Percentiles rank a stretch among this genome's conserved stretches.
phyloP scores from a whole-genome alignment of 768 basidiomycete species.

The Lactifluus echinatus region DNA sequence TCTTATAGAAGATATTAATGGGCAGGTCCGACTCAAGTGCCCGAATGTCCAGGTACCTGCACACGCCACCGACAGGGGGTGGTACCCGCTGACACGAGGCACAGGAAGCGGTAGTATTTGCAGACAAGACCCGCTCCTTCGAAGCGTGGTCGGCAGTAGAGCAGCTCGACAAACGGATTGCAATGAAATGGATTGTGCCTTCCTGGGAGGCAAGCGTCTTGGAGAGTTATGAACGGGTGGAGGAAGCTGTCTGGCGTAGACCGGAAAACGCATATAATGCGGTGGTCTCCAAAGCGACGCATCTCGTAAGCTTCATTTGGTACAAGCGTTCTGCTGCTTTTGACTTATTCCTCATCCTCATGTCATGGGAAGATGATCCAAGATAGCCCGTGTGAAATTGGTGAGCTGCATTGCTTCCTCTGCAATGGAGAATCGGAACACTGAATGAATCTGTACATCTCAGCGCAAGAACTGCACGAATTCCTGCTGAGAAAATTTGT shows the following conservation, averaged over 20 bases:
- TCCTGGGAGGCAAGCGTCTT: constrained; percentile 27
- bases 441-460: background rate
- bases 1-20: constrained; percentile 32
- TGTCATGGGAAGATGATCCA: constrained; percentile 9
- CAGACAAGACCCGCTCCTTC: constrained; percentile 32
- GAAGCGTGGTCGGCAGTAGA: constrained; percentile 32
- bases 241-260: constrained; percentile 28
- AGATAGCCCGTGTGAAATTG: constrained; percentile 18
- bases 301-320: constrained; percentile 23
- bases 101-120: constrained; percentile 52
- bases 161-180: constrained; percentile 40
- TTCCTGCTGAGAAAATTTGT: constrained; percentile 2
- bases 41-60: constrained; percentile 38
- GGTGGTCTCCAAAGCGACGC: constrained; percentile 25
- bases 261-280: constrained; percentile 29
- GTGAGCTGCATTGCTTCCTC: constrained; percentile 6
- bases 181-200: constrained; percentile 49
- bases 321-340: background rate
- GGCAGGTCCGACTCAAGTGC: constrained; percentile 54
- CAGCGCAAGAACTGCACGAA: constrained; percentile 16
- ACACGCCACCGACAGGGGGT: background rate
- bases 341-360: background rate
- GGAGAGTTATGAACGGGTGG: constrained; percentile 13
- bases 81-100: background rate
- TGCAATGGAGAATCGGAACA: background rate